These are phyloP conservation scores for Ascochyta clinopodiicola DNA, from an alignment of 2,329 filamentous ascomycete species.

Conservation along the genomic window DNA sequence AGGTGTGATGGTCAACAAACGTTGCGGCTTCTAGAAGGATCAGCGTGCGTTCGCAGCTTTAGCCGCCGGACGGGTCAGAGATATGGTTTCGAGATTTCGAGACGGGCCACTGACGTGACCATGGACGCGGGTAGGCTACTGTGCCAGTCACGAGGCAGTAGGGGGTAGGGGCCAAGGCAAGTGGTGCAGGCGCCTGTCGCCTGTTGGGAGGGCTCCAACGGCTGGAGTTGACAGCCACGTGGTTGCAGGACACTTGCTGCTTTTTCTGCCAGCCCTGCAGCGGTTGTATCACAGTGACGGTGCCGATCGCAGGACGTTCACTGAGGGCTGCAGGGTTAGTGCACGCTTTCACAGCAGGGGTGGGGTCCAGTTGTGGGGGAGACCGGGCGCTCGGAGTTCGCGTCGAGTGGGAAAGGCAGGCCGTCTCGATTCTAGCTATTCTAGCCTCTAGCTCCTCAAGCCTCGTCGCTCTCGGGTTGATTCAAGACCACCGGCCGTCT, in stretches of 20 bases:
- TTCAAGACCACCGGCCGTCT: conserved; percentile 18
- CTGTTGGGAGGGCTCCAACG: neutral
- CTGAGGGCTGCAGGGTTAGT: conserved; percentile 13
- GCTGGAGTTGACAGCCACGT: neutral
- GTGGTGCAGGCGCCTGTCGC: neutral
- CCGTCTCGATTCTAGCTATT: conserved; percentile 1
- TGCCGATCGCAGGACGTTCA: conserved; percentile 8
- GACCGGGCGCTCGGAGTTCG: conserved; percentile 14
- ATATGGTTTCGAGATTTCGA: conserved; percentile 4
- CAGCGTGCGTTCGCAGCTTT: conserved; percentile 18
- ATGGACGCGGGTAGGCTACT: conserved; percentile 1
- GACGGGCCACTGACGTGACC: conserved; percentile 3
- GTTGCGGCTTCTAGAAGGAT: conserved; percentile 13
- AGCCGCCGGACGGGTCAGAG: conserved; percentile 12
- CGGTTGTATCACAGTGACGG: conserved; percentile 6
- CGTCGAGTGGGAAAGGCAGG: conserved; percentile 9
- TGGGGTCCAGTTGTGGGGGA: conserved; percentile 14
- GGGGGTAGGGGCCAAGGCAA: neutral
- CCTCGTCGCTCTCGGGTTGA: conserved; percentile 16
- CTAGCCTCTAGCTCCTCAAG: neutral
- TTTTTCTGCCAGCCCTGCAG: conserved; percentile 1
- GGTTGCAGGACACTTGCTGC: neutral
- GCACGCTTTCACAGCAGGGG: neutral
- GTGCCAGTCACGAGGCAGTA: neutral
- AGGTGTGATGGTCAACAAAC: too few species aligned